Conservation (phyloP, 208 protist species). For the Acanthamoeba triangularis region DNA sequence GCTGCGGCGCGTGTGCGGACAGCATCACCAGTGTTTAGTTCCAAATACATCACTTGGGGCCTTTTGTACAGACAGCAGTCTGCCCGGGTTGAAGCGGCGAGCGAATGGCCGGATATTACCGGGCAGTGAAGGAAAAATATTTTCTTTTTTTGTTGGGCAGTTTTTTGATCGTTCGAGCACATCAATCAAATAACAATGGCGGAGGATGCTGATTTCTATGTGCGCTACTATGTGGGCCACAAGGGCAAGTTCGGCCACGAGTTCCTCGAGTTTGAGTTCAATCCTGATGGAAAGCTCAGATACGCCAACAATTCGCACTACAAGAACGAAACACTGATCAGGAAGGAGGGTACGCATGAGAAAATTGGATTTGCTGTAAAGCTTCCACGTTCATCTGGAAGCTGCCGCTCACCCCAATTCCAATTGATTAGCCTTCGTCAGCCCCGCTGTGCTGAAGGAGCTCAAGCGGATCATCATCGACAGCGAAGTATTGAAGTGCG, state of each 20-base stretch:
- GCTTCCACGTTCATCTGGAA: neutral
- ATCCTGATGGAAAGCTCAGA: constrained; percentile 90
- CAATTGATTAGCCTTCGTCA: constrained; percentile 90
- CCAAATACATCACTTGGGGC: too few species aligned
- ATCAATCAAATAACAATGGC: constrained; percentile 29
- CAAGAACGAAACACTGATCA: constrained; percentile 95
- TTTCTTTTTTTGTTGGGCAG: neutral
- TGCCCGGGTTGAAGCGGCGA: too few species aligned
- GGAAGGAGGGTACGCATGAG: constrained; percentile 92
- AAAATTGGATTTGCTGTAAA: neutral
- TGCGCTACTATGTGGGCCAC: constrained; percentile 95
- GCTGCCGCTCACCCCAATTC: constrained; percentile 1
- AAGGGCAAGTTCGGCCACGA: constrained; percentile 97
- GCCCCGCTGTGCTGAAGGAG: constrained; percentile 90
- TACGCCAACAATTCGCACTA: constrained; percentile 97
- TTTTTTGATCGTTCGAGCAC: too few species aligned
- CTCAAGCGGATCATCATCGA: constrained; percentile 94
- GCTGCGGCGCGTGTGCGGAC: constrained; percentile 33
- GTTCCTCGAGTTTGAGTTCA: constrained; percentile 97
- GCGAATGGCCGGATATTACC: too few species aligned
- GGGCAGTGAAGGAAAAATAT: neutral
- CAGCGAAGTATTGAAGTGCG: constrained; percentile 92
- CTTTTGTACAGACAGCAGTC: too few species aligned
- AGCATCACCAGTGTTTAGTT: neutral
- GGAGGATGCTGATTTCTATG: constrained; percentile 90